Evolutionary conservation across 805 yeast genomes (phyloP).

Genomic region (Pichia heedii): DNA sequence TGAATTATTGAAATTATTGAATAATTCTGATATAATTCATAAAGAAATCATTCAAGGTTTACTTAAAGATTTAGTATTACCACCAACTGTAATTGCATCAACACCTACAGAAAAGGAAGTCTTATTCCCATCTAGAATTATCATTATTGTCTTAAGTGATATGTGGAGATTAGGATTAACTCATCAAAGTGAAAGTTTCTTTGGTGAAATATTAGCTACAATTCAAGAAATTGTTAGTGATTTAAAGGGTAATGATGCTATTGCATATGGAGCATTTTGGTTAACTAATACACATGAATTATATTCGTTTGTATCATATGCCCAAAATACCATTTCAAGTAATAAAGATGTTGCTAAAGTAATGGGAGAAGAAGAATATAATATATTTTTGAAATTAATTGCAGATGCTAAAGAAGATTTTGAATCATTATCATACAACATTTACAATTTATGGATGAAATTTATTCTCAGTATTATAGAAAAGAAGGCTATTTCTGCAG

Average conservation of each 20-base stretch:
- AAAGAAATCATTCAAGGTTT: slow-evolving; percentile 81
- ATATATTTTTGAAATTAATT: slow-evolving; percentile 80
- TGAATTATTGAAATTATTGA: slow-evolving; percentile 61
- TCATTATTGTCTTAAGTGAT: slow-evolving; percentile 84
- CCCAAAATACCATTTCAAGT: slow-evolving; percentile 83
- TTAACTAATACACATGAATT: slow-evolving; percentile 92
- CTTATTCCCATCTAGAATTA: slow-evolving; percentile 89
- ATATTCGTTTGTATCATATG: slow-evolving; percentile 88
- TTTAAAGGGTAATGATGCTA: slow-evolving; percentile 78
- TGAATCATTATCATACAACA: slow-evolving; percentile 85
- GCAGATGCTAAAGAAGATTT: slow-evolving; percentile 91
- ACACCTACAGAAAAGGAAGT: slow-evolving; percentile 83
- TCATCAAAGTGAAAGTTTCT: slow-evolving; percentile 79
- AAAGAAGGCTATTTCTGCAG: slow-evolving; percentile 90
- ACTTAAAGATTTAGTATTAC: slow-evolving; percentile 75
- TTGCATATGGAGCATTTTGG: slow-evolving; percentile 96
- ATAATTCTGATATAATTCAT: slow-evolving; percentile 65
- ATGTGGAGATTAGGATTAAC: slow-evolving; percentile 98
- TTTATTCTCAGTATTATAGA: slow-evolving; percentile 85
- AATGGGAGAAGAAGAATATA: slow-evolving; percentile 83
- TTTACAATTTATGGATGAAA: slow-evolving; percentile 95
- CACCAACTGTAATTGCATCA: slow-evolving; percentile 77
- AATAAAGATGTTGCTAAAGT: slow-evolving; percentile 72
- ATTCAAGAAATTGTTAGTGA: slow-evolving; percentile 76
- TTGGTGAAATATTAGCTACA: slow-evolving; percentile 80